Evolutionary conservation across 2,329 filamentous ascomycete species (phyloP).

Genomic region (Emergomyces pasteurianus): DNA sequence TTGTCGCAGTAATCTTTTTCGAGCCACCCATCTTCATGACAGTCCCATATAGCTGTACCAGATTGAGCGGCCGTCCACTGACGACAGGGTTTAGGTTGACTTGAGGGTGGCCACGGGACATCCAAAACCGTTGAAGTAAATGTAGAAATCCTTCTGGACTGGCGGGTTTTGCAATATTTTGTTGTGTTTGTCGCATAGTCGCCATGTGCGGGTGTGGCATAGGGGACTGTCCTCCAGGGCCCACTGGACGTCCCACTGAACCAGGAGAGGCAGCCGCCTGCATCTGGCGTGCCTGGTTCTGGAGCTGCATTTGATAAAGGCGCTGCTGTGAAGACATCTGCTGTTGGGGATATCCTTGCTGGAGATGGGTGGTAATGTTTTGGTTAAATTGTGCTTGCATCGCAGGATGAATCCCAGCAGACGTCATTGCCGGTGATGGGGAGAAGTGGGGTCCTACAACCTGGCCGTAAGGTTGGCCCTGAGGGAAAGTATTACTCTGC

Average conservation of each 20-base stretch:
- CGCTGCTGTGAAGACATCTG: conserved; percentile 56
- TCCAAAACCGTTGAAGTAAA: conserved; percentile 67
- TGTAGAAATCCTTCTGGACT: conserved; percentile 61
- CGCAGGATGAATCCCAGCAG: conserved; percentile 27
- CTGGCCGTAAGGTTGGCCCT: conserved; percentile 31
- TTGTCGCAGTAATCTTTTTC: conserved; percentile 55
- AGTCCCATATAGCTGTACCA: conserved; percentile 65
- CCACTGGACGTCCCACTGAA: conserved; percentile 21
- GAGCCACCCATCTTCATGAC: conserved; percentile 70
- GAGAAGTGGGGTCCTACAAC: conserved; percentile 33
- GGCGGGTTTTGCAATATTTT: conserved; percentile 29
- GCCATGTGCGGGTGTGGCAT: conserved; percentile 31
- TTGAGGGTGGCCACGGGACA: conserved; percentile 51
- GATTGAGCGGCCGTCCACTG: conserved; percentile 58
- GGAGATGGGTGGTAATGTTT: conserved; percentile 27
- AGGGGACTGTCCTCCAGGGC: conserved; percentile 12
- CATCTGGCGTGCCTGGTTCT: conserved; percentile 60
- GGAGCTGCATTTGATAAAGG: conserved; percentile 71
- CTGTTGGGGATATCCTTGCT: conserved; percentile 38
- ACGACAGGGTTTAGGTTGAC: conserved; percentile 65
- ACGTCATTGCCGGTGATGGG: conserved; percentile 27
- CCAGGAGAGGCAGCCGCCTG: conserved; percentile 30
- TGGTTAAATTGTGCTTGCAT: conserved; percentile 37
- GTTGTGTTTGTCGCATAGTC: conserved; percentile 39
- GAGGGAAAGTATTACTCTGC: conserved; percentile 60